A percentile compares a stretch with the other conserved stretches of the same genome.
These are phyloP conservation scores for Diaporthe vaccinii DNA, from an alignment of 2,329 filamentous ascomycete species.

Conservation along the genomic window DNA sequence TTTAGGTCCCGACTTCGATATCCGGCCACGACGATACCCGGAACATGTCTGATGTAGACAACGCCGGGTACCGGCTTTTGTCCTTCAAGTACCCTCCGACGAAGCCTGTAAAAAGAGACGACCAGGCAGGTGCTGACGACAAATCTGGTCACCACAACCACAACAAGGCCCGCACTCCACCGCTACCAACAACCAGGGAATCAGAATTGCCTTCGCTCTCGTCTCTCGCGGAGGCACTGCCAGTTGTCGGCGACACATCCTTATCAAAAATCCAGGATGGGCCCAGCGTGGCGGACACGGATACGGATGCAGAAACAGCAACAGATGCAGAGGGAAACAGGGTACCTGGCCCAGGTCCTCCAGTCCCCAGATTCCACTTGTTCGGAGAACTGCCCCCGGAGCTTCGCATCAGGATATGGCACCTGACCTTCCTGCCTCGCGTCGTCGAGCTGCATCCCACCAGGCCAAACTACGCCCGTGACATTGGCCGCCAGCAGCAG, in stretches of 20 bases:
- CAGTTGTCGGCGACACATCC: neutral
- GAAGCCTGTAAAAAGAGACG: neutral
- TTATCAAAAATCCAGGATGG: neutral
- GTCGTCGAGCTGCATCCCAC: conserved; percentile 52
- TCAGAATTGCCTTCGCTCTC: conserved; percentile 31
- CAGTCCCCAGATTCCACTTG: conserved; percentile 43
- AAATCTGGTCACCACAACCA: neutral
- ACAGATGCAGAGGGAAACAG: neutral
- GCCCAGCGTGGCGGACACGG: neutral
- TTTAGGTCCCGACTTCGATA: neutral
- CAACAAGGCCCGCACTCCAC: neutral
- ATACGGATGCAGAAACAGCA: neutral
- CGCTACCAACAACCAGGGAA: neutral
- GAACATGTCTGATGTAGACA: conserved; percentile 29
- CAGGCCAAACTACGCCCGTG: conserved; percentile 48
- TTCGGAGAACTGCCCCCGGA: conserved; percentile 52
- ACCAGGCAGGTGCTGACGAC: too few species aligned
- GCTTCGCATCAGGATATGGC: conserved; percentile 54
- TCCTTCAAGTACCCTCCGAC: conserved; percentile 37
- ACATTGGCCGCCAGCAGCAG: conserved; percentile 39
- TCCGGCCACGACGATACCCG: too few species aligned
- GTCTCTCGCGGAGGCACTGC: conserved; percentile 24
- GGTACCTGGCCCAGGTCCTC: neutral
- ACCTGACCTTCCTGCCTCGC: conserved; percentile 50
- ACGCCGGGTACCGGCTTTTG: conserved; percentile 36